phyloP scores from a whole-genome alignment of 352 stramenopile genomes.

The Phytophthora fragariae region DNA sequence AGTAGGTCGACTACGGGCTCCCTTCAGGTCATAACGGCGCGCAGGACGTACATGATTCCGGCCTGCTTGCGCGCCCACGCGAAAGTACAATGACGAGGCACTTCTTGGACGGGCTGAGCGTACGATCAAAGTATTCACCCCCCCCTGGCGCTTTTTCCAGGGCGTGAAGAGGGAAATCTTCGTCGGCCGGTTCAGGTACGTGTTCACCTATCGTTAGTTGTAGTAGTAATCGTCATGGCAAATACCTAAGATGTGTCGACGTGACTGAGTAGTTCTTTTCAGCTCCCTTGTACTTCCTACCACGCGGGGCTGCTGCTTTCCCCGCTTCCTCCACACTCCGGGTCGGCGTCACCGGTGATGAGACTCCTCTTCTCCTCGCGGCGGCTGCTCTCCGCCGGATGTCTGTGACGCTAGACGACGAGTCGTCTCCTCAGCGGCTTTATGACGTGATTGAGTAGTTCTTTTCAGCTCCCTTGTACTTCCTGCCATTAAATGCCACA shows the following conservation, averaged over 20 bases:
- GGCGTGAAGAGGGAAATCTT: constrained; percentile 90
- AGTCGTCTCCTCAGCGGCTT: too few species aligned
- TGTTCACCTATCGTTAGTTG: constrained; percentile 86
- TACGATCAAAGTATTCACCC: constrained; percentile 87
- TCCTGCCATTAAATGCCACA: too few species aligned
- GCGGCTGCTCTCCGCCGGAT: too few species aligned
- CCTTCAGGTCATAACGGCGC: constrained; percentile 84
- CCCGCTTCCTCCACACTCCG: too few species aligned
- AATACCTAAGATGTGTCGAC: constrained; percentile 81
- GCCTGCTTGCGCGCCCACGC: constrained; percentile 88
- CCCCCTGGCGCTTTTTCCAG: constrained; percentile 80
- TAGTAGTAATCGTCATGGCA: constrained; percentile 83
- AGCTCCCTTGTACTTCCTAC: too few species aligned
- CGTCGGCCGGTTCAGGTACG: constrained; percentile 82
- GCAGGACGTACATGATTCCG: constrained; percentile 86
- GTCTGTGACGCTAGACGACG: too few species aligned
- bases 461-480: too few species aligned
- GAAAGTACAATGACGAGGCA: constrained; percentile 85
- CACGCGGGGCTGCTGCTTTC: too few species aligned
- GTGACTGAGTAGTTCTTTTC: too few species aligned
- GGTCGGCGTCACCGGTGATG: too few species aligned
- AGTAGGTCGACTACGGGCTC: constrained; percentile 6
- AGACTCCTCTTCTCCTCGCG: too few species aligned
- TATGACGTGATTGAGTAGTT: too few species aligned
- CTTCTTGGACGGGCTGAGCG: constrained; percentile 82